phyloP scores from a whole-genome alignment of 129 eudicot species.

The Helianthus tuberosus region DNA sequence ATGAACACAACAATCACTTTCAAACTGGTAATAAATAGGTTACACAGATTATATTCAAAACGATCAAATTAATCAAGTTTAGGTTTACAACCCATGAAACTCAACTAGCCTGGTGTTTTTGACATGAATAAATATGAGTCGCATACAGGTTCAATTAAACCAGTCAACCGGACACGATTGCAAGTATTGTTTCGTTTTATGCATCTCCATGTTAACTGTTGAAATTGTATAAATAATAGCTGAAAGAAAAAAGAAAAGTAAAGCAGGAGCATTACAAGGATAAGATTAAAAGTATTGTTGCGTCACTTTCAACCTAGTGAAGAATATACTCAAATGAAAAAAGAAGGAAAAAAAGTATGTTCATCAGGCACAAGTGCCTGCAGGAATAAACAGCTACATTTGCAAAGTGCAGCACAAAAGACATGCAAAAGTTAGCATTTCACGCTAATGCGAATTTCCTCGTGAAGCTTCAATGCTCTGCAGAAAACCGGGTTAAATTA shows the following conservation, averaged over 20 bases:
- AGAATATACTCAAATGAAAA: conserved; percentile 12
- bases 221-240: conserved; percentile 1
- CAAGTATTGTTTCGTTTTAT: background rate
- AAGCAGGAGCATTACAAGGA: conserved; percentile 8
- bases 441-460: conserved; percentile 42
- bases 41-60: too few species aligned
- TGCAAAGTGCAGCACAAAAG: conserved; percentile 28
- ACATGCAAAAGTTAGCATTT: conserved; percentile 21
- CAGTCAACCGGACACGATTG: background rate
- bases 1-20: too few species aligned
- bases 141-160: background rate
- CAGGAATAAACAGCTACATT: conserved; percentile 26
- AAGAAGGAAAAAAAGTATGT: background rate
- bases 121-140: background rate
- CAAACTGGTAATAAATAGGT: too few species aligned
- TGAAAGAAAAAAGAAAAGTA: background rate
- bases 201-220: background rate
- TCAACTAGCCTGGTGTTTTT: background rate
- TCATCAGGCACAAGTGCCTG: conserved; percentile 27
- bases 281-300: conserved; percentile 17
- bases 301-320: conserved; percentile 27
- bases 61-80: too few species aligned
- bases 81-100: background rate
- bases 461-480: conserved; percentile 60
- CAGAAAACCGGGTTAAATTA: conserved; percentile 10